Evolutionary conservation across 1,284 basidiomycete species (phyloP).

Genomic region (Salmacisia buchloeana): DNA sequence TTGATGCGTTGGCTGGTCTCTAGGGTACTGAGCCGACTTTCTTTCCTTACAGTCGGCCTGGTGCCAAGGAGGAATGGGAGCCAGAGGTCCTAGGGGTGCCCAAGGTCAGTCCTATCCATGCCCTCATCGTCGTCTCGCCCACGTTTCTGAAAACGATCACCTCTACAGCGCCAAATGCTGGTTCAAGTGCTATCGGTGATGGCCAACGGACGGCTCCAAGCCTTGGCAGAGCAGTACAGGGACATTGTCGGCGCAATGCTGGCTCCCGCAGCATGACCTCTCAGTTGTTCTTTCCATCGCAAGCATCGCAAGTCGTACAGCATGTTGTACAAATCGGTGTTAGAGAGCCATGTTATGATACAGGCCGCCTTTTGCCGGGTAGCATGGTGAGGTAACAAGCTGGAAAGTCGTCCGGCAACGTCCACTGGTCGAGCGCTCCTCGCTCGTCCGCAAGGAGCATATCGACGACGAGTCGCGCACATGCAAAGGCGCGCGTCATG

Average conservation of each 20-base stretch:
- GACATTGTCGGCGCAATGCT: neutral
- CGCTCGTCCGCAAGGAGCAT: constrained; percentile 62
- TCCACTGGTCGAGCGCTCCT: constrained; percentile 54
- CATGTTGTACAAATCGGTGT: neutral
- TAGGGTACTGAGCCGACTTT: neutral
- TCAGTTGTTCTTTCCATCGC: neutral
- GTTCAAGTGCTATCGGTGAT: neutral
- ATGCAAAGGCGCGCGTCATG: constrained; percentile 65
- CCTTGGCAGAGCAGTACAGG: neutral
- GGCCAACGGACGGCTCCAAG: neutral
- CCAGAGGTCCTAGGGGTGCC: constrained; percentile 17
- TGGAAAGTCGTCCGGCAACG: constrained; percentile 62
- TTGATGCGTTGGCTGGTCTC: neutral
- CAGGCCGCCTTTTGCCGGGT: neutral
- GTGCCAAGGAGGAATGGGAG: constrained; percentile 14
- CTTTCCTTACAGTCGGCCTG: constrained; percentile 10
- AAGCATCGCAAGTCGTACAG: neutral
- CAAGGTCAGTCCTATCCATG: neutral
- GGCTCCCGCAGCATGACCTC: neutral
- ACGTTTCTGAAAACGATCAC: neutral
- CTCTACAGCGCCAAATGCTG: neutral
- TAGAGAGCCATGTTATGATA: neutral
- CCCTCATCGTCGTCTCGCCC: neutral
- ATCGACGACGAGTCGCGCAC: constrained; percentile 63
- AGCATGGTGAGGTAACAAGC: constrained; percentile 55